Evolutionary conservation across 345 rosid genomes (phyloP).

Genomic region (Eucalyptus pumila): DNA sequence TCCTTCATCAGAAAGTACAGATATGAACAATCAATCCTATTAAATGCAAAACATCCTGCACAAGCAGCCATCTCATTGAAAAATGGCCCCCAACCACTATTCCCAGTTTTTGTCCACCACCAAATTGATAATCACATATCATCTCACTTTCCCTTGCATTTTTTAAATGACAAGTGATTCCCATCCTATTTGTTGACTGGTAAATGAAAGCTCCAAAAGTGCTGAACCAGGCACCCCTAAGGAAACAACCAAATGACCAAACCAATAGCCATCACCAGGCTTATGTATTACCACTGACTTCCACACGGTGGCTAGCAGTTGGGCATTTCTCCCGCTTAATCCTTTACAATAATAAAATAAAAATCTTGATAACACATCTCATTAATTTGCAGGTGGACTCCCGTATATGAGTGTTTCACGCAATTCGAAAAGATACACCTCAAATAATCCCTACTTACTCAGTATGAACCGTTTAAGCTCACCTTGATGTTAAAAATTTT

Average conservation of each 20-base stretch:
- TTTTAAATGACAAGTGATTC: neutral
- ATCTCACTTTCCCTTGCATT: neutral
- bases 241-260: neutral
- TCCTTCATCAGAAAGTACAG: neutral
- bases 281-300: neutral
- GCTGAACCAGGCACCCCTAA: neutral
- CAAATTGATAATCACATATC: neutral
- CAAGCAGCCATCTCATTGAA: neutral
- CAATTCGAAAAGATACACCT: neutral
- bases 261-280: neutral
- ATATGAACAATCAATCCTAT: neutral
- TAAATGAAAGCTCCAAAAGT: neutral
- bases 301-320: neutral
- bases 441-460: neutral
- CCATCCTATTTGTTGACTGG: neutral
- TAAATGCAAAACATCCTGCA: neutral
- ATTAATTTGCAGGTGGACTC: neutral
- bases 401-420: neutral
- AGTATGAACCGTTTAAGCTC: neutral
- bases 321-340: neutral
- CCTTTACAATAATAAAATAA: neutral
- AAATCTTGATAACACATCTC: neutral
- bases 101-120: neutral
- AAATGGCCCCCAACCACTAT: neutral
- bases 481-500: neutral